Evolutionary conservation across 73 alveolate genomes (phyloP).

Genomic region (Tetrahymena malaccensis): DNA sequence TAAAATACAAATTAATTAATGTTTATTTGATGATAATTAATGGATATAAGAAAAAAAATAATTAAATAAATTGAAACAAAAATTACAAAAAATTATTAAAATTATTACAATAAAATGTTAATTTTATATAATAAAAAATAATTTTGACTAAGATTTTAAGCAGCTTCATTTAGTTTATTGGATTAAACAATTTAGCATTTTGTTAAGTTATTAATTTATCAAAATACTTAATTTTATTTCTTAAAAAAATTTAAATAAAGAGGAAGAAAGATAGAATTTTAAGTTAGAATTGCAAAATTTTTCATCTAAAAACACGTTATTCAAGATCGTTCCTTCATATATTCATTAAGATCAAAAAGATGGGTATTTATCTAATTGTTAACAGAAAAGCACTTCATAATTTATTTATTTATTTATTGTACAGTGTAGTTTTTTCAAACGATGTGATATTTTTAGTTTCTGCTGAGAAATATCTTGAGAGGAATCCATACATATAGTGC

Average conservation of each 20-base stretch:
- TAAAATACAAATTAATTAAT: not conserved
- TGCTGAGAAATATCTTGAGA: not conserved
- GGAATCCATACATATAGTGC: not conserved
- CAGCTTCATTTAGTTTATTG: not conserved
- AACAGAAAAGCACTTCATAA: too few species aligned
- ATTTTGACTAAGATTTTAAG: not conserved
- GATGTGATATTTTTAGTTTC: not conserved
- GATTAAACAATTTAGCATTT: too few species aligned
- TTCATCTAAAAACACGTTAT: not conserved
- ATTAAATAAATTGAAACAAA: too few species aligned
- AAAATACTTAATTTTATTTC: not conserved
- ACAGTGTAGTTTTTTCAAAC: not conserved
- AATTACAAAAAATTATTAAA: too few species aligned
- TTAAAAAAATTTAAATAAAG: not conserved
- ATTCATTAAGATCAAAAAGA: not conserved
- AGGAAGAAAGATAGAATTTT: not conserved
- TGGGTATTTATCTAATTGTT: not conserved
- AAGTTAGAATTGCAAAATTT: not conserved
- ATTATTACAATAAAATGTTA: too few species aligned
- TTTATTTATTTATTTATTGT: not conserved
- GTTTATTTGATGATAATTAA: not conserved
- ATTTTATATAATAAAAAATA: not conserved
- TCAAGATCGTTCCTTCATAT: not conserved
- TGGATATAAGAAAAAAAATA: too few species aligned
- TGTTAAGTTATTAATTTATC: too few species aligned